Evolutionary conservation across 805 yeast species (phyloP).

Genomic region (Teunomyces barrocoloradensis): DNA sequence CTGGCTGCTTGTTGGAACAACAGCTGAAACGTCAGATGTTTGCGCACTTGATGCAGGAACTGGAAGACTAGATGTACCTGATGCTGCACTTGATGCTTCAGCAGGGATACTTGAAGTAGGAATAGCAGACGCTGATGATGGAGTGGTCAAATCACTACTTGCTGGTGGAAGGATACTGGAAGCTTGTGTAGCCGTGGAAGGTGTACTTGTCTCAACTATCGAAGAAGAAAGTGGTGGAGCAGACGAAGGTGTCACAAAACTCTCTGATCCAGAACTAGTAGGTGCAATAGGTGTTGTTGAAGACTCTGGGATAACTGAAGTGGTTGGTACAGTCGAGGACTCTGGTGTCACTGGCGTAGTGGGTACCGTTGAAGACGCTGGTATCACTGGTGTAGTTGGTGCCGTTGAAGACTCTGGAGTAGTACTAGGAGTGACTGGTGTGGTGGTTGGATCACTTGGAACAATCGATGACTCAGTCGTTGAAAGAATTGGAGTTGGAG

Average conservation of each 20-base stretch:
- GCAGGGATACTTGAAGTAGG: background rate
- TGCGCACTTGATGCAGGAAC: background rate
- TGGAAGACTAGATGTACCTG: background rate
- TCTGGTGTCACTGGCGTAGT: background rate
- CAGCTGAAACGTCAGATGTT: too few species aligned
- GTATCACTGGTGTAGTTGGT: background rate
- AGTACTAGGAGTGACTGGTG: background rate
- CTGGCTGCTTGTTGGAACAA: background rate
- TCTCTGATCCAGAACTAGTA: background rate
- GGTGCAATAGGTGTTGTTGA: background rate
- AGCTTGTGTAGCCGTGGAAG: background rate
- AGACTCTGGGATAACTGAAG: background rate
- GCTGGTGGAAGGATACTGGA: background rate
- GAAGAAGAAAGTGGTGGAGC: background rate
- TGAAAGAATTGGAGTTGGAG: background rate
- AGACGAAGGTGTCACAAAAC: background rate
- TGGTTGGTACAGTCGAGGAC: background rate
- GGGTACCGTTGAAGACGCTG: background rate
- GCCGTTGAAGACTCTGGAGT: background rate
- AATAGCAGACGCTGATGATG: background rate
- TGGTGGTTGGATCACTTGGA: slow-evolving; percentile 1
- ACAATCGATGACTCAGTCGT: background rate
- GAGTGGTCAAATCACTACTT: background rate
- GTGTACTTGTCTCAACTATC: background rate
- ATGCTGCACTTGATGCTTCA: background rate